Conservation (phyloP, 805 yeast genomes). For the Metschnikowia colocasiae region DNA sequence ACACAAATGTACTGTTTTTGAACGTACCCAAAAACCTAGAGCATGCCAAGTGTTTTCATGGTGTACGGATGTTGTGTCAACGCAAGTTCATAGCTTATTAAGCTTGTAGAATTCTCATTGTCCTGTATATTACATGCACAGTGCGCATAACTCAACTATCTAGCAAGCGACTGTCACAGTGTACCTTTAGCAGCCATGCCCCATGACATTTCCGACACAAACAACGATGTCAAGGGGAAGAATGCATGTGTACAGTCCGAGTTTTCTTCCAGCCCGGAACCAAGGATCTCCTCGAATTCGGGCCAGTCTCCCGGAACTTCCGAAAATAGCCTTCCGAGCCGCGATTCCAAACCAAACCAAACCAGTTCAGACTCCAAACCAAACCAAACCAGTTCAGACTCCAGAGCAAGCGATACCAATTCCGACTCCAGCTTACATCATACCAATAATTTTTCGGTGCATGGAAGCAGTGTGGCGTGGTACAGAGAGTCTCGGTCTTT, state of each 20-base stretch:
- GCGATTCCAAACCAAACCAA: background rate
- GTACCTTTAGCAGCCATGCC: background rate
- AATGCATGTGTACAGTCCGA: background rate
- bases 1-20: too few relatives aligned
- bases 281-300: background rate
- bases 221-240: background rate
- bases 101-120: background rate
- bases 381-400: background rate
- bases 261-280: background rate
- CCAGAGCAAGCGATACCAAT: background rate
- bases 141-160: background rate
- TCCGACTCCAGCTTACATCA: background rate
- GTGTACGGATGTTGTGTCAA: background rate
- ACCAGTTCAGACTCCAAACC: background rate
- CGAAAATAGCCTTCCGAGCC: background rate
- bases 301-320: background rate
- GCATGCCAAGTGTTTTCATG: too few relatives aligned
- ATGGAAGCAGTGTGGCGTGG: conserved; percentile 23
- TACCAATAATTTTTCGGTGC: background rate
- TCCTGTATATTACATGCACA: background rate
- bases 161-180: background rate
- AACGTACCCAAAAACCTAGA: too few relatives aligned
- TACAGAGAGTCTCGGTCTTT: conserved; percentile 34
- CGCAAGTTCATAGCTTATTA: background rate
- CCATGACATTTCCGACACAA: background rate